Evolutionary conservation across 106 monocot species (phyloP).

Genomic region (Allium cepa): DNA sequence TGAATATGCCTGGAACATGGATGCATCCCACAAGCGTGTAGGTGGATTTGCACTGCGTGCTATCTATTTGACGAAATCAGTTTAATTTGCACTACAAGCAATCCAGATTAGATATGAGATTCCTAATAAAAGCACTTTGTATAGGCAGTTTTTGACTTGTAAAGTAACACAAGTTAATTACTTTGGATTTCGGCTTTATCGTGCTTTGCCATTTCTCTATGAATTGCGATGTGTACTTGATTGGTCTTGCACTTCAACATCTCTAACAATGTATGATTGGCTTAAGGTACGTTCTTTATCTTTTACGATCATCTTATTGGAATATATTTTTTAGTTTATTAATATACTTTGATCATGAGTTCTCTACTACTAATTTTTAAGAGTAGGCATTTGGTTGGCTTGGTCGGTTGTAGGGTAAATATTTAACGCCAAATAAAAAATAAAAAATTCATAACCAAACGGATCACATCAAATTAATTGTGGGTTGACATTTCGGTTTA

Average conservation of each 20-base stretch:
- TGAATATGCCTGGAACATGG: conserved; percentile 84
- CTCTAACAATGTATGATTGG: conserved; percentile 99
- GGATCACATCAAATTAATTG: no score
- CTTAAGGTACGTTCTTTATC: conserved; percentile 57
- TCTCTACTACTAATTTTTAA: no score
- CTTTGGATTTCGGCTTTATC: conserved; percentile 88
- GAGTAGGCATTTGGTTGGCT: no score
- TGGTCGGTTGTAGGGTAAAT: no score
- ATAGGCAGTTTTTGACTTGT: conserved; percentile 83
- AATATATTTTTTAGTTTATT: neutral
- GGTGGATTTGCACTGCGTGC: conserved; percentile 90
- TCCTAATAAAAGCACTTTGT: conserved; percentile 84
- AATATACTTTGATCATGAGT: no score
- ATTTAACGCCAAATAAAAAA: no score
- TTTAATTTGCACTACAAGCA: conserved; percentile 84
- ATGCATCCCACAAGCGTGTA: conserved; percentile 46
- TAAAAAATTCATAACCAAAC: no score
- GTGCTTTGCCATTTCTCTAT: conserved; percentile 92
- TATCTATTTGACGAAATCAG: conserved; percentile 81
- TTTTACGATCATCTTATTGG: neutral
- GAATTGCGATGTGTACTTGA: conserved; percentile 97
- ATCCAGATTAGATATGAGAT: conserved; percentile 83
- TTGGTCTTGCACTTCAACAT: conserved; percentile 93
- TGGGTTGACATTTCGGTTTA: no score
- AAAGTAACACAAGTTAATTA: conserved; percentile 86